Evolutionary conservation across 1,284 basidiomycete species (phyloP).

Genomic region (Malassezia slooffiae): DNA sequence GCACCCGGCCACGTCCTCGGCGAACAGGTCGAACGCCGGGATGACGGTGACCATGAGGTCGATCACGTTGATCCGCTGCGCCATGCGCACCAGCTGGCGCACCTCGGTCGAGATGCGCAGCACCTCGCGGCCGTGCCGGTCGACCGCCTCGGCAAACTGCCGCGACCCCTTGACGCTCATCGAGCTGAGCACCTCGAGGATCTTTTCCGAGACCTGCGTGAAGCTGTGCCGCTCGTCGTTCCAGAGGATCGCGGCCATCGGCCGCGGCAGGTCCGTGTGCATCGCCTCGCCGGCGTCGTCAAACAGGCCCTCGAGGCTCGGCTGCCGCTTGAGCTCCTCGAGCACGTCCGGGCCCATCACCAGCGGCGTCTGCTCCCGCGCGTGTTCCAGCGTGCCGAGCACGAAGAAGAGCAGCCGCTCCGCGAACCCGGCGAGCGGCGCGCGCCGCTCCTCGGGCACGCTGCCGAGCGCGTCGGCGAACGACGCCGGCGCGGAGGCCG

Average conservation of each 20-base stretch:
- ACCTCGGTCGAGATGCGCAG: slow-evolving; percentile 66
- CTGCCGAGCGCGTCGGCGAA: slow-evolving; percentile 27
- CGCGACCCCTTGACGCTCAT: slow-evolving; percentile 52
- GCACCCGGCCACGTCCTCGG: slow-evolving; percentile 66
- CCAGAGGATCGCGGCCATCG: slow-evolving; percentile 78
- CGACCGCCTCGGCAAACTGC: slow-evolving; percentile 55
- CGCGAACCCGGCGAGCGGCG: slow-evolving; percentile 63
- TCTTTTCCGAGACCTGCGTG: slow-evolving; percentile 57
- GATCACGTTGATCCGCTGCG: slow-evolving; percentile 69
- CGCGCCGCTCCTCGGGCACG: slow-evolving; percentile 53
- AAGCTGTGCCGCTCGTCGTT: slow-evolving; percentile 96
- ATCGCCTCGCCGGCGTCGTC: slow-evolving; percentile 33
- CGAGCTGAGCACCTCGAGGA: slow-evolving; percentile 16
- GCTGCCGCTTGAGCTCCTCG: slow-evolving; percentile 58
- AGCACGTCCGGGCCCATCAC: slow-evolving; percentile 50
- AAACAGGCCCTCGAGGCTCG: slow-evolving; percentile 53
- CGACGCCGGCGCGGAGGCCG: neutral
- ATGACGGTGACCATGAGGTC: slow-evolving; percentile 85
- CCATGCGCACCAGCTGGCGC: slow-evolving; percentile 63
- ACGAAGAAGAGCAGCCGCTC: slow-evolving; percentile 71
- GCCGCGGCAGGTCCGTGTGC: slow-evolving; percentile 30
- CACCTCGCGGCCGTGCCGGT: slow-evolving; percentile 70
- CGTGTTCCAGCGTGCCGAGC: slow-evolving; percentile 71
- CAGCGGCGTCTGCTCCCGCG: slow-evolving; percentile 64
- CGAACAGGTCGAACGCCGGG: slow-evolving; percentile 74